These are phyloP conservation scores for Candida dendrica DNA, from an alignment of 805 yeast genomes.

Conservation along the genomic window DNA sequence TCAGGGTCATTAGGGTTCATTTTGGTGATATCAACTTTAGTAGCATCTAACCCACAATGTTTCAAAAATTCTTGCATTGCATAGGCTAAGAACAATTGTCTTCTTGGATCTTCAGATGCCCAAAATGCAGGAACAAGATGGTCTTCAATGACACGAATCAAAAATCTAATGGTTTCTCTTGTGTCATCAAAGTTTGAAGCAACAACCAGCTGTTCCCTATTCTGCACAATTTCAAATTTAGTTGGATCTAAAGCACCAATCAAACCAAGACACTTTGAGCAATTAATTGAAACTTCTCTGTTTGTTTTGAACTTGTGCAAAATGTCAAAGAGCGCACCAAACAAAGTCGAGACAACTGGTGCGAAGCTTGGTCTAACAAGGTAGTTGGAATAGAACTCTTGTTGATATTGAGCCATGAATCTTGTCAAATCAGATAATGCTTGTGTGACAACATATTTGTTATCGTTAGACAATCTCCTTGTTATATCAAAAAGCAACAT, in stretches of 20 bases:
- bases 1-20: conserved; percentile 21
- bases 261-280: conserved; percentile 65
- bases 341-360: conserved; percentile 34
- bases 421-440: conserved; percentile 57
- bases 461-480: conserved; percentile 51
- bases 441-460: conserved; percentile 65
- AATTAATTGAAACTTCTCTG: conserved; percentile 43
- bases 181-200: conserved; percentile 57
- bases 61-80: conserved; percentile 83
- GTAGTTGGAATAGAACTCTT: conserved; percentile 37
- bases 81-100: conserved; percentile 77
- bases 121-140: conserved; percentile 78
- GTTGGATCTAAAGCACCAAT: conserved; percentile 73
- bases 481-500: conserved; percentile 44
- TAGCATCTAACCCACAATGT: conserved; percentile 42
- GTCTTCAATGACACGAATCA: conserved; percentile 56
- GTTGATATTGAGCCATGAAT: conserved; percentile 45
- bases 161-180: conserved; percentile 57
- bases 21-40: conserved; percentile 22
- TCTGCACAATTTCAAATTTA: conserved; percentile 35
- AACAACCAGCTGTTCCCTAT: conserved; percentile 39
- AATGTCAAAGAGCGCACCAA: conserved; percentile 48
- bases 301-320: conserved; percentile 48
- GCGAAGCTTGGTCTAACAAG: conserved; percentile 28
- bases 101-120: conserved; percentile 82